Evolutionary conservation across 192 early-diverging fungal genomes (phyloP).

Genomic region (Spizellomyces punctatus): DNA sequence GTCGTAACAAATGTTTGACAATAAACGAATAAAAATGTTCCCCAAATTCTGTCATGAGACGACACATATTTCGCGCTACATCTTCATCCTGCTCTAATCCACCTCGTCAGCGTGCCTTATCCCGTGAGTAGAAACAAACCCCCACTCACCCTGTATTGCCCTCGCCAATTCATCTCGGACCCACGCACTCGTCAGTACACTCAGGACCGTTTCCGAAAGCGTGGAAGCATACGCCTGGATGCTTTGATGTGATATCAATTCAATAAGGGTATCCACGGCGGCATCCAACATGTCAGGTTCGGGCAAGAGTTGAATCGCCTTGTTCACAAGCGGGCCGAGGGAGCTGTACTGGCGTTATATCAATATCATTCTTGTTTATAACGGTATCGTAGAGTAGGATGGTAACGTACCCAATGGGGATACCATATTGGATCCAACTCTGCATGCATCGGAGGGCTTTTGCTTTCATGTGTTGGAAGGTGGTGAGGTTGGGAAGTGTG

Average conservation of each 20-base stretch:
- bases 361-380: neutral
- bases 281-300: slow-evolving; percentile 32
- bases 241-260: slow-evolving; percentile 35
- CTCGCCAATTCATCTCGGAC: slow-evolving; percentile 30
- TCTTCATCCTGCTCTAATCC: slow-evolving; percentile 39
- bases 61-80: slow-evolving; percentile 32
- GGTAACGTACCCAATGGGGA: slow-evolving; percentile 12
- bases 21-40: slow-evolving; percentile 37
- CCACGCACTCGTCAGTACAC: slow-evolving; percentile 38
- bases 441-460: slow-evolving; percentile 29
- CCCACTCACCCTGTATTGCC: slow-evolving; percentile 35
- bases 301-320: slow-evolving; percentile 30
- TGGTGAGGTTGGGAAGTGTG: neutral
- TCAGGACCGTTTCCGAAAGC: slow-evolving; percentile 34
- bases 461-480: neutral
- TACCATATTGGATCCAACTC: slow-evolving; percentile 31
- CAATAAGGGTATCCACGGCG: slow-evolving; percentile 40
- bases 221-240: slow-evolving; percentile 37
- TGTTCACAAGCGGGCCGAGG: slow-evolving; percentile 23
- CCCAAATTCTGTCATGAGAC: slow-evolving; percentile 39
- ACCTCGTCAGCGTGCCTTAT: neutral
- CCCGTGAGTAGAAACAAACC: neutral
- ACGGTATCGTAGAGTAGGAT: neutral
- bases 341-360: slow-evolving; percentile 6
- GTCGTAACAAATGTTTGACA: slow-evolving; percentile 22